Percentiles rank a stretch among this genome's conserved stretches.
phyloP scores from a whole-genome alignment of 1,284 basidiomycete genomes.

The Peniophora sp. region DNA sequence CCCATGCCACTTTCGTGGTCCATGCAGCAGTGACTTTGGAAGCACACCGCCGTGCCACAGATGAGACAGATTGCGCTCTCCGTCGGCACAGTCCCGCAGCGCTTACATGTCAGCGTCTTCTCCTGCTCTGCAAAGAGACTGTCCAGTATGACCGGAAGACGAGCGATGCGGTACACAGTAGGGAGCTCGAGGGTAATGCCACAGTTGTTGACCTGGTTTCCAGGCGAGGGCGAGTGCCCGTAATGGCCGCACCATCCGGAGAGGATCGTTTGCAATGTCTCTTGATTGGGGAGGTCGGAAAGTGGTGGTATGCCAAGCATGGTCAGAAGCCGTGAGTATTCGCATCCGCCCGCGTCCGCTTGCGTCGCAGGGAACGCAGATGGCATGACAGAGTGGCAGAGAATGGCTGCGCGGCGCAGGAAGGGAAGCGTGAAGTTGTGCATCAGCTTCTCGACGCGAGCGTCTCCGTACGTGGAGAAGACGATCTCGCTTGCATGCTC shows the following conservation, averaged over 20 bases:
- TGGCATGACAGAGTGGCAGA: slow-evolving; percentile 74
- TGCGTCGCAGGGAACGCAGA: slow-evolving; percentile 38
- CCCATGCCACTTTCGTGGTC: slow-evolving; percentile 49
- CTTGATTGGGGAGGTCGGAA: slow-evolving; percentile 68
- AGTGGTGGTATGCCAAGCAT: slow-evolving; percentile 76
- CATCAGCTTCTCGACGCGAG: slow-evolving; percentile 78
- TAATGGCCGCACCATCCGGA: slow-evolving; percentile 82
- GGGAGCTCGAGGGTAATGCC: slow-evolving; percentile 80
- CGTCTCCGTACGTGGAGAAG: slow-evolving; percentile 72
- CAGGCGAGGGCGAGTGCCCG: slow-evolving; percentile 64
- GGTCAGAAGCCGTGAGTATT: slow-evolving; percentile 75
- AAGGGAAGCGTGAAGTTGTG: slow-evolving; percentile 91
- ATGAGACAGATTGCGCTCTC: slow-evolving; percentile 91
- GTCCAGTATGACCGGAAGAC: slow-evolving; percentile 79
- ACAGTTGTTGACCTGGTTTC: slow-evolving; percentile 51
- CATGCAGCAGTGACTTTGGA: slow-evolving; percentile 90
- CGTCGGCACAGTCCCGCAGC: slow-evolving; percentile 74
- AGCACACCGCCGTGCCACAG: slow-evolving; percentile 85
- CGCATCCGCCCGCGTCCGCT: slow-evolving; percentile 36
- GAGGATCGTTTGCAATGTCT: slow-evolving; percentile 74
- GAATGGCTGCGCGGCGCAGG: slow-evolving; percentile 83
- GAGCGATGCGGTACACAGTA: slow-evolving; percentile 76
- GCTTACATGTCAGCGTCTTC: slow-evolving; percentile 63
- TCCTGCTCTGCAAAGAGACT: slow-evolving; percentile 71
- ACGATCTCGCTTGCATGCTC: slow-evolving; percentile 73